phyloP scores from a whole-genome alignment of 305 asterid genomes.

The Solanum aculeatissimum region DNA sequence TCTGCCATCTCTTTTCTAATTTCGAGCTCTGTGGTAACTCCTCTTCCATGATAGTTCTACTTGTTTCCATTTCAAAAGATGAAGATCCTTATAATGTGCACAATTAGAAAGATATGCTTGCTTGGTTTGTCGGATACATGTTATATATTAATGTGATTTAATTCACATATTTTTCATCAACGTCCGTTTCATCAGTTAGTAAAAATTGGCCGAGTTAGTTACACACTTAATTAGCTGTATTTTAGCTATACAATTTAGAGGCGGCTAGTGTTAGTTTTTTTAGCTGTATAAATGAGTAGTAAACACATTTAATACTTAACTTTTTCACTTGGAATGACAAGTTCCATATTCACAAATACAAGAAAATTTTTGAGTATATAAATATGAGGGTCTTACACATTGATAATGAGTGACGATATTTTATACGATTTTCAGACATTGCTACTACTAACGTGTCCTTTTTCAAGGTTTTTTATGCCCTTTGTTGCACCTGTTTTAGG shows the following conservation, averaged over 20 bases:
- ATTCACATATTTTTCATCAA: background rate
- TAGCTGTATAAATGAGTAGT: no score
- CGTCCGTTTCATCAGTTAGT: background rate
- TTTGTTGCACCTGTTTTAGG: background rate
- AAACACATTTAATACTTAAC: no score
- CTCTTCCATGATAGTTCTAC: background rate
- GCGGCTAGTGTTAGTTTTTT: background rate
- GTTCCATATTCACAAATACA: background rate
- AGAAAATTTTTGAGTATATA: background rate
- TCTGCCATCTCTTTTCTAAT: slow-evolving; percentile 1
- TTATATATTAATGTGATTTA: background rate
- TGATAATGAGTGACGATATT: background rate
- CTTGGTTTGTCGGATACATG: background rate
- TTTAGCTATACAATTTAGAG: background rate
- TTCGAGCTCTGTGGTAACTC: background rate
- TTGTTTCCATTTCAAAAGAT: background rate
- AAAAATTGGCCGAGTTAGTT: background rate
- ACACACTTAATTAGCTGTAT: background rate
- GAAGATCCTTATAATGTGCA: background rate
- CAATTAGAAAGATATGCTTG: background rate
- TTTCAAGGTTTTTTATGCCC: background rate
- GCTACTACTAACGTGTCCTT: background rate
- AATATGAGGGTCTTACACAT: background rate
- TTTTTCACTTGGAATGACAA: background rate
- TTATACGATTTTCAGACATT: background rate